phyloP scores from a whole-genome alignment of 169 alveolate genomes.

The Cystoisospora suis region DNA sequence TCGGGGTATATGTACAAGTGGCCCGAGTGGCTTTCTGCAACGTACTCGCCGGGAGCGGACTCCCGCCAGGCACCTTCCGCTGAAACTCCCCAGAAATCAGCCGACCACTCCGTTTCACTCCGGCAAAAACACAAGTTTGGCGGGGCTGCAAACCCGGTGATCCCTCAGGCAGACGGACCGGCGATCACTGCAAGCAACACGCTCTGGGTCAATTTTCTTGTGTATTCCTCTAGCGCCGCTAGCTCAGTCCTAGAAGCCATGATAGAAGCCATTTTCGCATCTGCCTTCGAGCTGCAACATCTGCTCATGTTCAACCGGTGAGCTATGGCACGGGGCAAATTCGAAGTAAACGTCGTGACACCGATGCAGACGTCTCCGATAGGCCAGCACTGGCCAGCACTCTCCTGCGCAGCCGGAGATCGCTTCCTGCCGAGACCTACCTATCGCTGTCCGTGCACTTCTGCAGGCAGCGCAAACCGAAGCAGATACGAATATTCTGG shows the following conservation, averaged over 20 bases:
- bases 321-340: not conserved
- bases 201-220: constrained; percentile 28
- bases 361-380: no score
- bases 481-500: no score
- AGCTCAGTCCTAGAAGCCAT: not conserved
- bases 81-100: no score
- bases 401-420: no score
- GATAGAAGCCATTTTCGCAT: constrained; percentile 3
- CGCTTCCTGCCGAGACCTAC: no score
- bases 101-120: no score
- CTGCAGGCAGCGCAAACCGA: no score
- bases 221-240: not conserved
- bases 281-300: constrained; percentile 29
- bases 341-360: not conserved
- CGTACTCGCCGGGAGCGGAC: not conserved
- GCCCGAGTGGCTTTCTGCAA: constrained; percentile 9
- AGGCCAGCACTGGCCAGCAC: no score
- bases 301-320: not conserved
- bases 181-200: constrained; percentile 35
- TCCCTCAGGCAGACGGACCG: constrained; percentile 1
- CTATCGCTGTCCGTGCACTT: no score
- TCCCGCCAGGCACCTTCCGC: no score
- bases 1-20: not conserved
- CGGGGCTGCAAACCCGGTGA: no score
- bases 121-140: no score